These are phyloP conservation scores for Penicillium sp. DNA, from an alignment of 2,329 filamentous ascomycete genomes.

Conservation along the genomic window DNA sequence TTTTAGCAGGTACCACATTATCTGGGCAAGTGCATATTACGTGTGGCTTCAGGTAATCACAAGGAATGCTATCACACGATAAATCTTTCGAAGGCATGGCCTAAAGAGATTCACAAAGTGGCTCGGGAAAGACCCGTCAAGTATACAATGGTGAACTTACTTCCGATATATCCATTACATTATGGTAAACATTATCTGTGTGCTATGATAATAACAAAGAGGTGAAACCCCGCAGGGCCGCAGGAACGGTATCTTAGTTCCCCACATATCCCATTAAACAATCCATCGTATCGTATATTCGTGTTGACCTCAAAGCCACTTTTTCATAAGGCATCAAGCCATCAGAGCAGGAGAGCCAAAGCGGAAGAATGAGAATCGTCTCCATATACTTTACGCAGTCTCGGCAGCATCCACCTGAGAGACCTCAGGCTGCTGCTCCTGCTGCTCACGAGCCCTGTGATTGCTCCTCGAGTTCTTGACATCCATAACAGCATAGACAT, in stretches of 20 bases:
- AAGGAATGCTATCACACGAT: no score
- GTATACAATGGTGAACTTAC: no score
- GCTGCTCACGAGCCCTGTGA: constrained; percentile 8
- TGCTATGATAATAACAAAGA: neutral
- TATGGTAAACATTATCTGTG: neutral
- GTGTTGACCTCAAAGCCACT: neutral
- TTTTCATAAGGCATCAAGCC: neutral
- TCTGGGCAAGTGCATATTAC: no score
- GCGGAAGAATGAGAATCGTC: neutral
- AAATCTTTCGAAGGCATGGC: no score
- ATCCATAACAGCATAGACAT: constrained; percentile 21
- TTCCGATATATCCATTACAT: neutral
- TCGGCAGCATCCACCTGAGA: constrained; percentile 3
- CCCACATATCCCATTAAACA: neutral
- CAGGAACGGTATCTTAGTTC: neutral
- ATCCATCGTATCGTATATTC: neutral
- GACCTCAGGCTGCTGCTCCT: neutral
- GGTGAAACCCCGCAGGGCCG: neutral
- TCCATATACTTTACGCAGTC: neutral
- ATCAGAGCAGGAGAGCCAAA: neutral
- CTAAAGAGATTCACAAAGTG: no score
- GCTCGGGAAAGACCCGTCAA: no score
- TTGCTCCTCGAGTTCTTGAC: constrained; percentile 20
- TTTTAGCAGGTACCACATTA: no score
- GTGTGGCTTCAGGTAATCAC: no score